Base-by-base conservation (phyloP, 106 monocot species). In the Phalaenopsis equestris region DNA sequence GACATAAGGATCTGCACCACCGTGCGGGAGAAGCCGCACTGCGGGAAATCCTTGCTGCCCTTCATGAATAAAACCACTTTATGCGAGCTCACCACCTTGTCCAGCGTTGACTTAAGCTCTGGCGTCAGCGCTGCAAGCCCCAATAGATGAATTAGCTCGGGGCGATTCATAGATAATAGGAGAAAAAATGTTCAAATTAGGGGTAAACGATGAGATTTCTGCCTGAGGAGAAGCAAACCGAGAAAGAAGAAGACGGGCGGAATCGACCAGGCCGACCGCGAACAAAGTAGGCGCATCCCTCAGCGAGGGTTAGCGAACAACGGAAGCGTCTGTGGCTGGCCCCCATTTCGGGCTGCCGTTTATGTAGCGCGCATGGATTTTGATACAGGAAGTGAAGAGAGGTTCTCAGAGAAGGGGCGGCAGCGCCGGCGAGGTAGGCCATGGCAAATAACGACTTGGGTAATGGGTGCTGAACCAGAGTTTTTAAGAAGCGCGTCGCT, bases 21-120 rank as follows among this genome's bases (percentile, higher is more conserved):
- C 2, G 96, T 93, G 87, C 87, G 86, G 23, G 96, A 96, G 84
- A 93, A 96, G 18, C 93, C 96, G 47, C 96, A 96, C 88, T 96
- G 96, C 6, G 96, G 96, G 84, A 96, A 93, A 56, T 96, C 96
- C 86, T 83, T 91, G 73, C 79, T 93, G 18, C 96, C 96, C 84
- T 96, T 96, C 91, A 96, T 93, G 86, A 96, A 96, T 5, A 96
- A 83, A 24, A 96, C 36, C 72, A 96, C 93, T 82, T 96, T 96
- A 79, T 88, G 75, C 3, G 96, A 90, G 5, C 57, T 80, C 58
- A 96, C 93, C 58, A 93, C 93, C 87, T 85, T 90, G 73, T 96
- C 93, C 68, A 96, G 56, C 41, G 93, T 91, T 52, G 86, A 79
- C 61, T 86, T 88, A 87, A 96, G 67, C 88, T 87, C 91, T 67